A percentile compares a stretch with the other conserved stretches of the same genome.
These are phyloP conservation scores for Yarrowia sp. DNA, from an alignment of 805 yeast species.

Conservation along the genomic window DNA sequence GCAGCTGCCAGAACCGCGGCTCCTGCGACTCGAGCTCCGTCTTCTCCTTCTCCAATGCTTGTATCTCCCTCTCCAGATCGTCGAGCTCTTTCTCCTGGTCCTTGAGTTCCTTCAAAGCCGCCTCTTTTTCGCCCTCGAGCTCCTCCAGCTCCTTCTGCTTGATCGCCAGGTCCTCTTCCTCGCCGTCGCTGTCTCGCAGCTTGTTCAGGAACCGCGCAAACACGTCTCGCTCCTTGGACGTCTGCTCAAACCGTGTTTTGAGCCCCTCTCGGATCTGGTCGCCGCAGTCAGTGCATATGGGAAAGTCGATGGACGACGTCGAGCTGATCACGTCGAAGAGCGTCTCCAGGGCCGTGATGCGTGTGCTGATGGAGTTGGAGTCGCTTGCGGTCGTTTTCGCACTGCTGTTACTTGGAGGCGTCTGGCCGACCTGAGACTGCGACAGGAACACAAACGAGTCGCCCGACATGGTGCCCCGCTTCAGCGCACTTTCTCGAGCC, in stretches of 20 bases:
- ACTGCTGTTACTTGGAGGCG: neutral
- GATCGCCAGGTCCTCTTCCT: constrained; percentile 48
- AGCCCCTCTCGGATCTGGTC: constrained; percentile 60
- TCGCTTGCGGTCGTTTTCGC: neutral
- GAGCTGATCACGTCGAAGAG: constrained; percentile 16
- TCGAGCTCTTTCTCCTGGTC: constrained; percentile 52
- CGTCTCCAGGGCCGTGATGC: constrained; percentile 17
- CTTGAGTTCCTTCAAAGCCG: constrained; percentile 43
- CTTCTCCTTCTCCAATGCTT: constrained; percentile 45
- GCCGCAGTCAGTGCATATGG: constrained; percentile 87
- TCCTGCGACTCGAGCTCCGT: constrained; percentile 34
- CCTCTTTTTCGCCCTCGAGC: constrained; percentile 37
- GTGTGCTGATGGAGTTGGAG: constrained; percentile 15
- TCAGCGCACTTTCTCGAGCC: neutral
- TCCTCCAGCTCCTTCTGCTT: constrained; percentile 46
- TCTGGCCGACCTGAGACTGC: constrained; percentile 1
- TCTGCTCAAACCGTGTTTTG: constrained; percentile 66
- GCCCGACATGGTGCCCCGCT: neutral
- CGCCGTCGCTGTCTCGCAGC: constrained; percentile 52
- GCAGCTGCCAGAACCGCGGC: constrained; percentile 42
- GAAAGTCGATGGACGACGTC: constrained; percentile 70
- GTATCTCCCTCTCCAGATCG: constrained; percentile 42
- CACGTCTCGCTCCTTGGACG: constrained; percentile 72
- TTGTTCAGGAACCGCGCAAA: constrained; percentile 72
- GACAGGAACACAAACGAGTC: constrained; percentile 22